phyloP scores from a whole-genome alignment of 2,329 filamentous ascomycete species.

The Beauveria varroae region DNA sequence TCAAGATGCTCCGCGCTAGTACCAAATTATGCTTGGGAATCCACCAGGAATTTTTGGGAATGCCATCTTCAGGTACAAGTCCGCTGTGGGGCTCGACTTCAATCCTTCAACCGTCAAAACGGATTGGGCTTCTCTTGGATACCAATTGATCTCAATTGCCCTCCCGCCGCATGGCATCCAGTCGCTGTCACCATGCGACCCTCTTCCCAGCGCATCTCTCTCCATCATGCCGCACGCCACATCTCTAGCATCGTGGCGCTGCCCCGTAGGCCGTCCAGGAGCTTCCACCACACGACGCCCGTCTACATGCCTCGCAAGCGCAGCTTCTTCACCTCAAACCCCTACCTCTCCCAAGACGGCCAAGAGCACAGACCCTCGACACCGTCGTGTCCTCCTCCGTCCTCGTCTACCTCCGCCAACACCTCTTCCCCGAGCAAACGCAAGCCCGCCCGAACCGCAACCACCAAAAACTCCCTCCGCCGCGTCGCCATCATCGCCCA shows the following conservation, averaged over 20 bases:
- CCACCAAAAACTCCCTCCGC: constrained; percentile 66
- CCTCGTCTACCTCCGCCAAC: constrained; percentile 36
- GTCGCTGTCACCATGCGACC: constrained; percentile 22
- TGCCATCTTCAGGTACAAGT: too few relatives aligned
- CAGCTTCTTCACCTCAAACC: constrained; percentile 60
- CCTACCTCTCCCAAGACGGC: constrained; percentile 39
- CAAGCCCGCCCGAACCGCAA: constrained; percentile 36
- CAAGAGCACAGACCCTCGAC: constrained; percentile 19
- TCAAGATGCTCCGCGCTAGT: too few relatives aligned
- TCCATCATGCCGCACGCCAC: constrained; percentile 23
- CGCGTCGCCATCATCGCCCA: constrained; percentile 84
- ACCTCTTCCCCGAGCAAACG: constrained; percentile 31
- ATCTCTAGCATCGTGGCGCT: constrained; percentile 21
- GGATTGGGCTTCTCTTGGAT: too few relatives aligned
- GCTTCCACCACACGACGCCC: constrained; percentile 40
- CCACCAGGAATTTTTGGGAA: too few relatives aligned
- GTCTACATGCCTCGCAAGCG: constrained; percentile 45
- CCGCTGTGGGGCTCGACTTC: too few relatives aligned
- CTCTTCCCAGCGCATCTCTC: constrained; percentile 25
- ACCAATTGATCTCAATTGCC: not conserved
- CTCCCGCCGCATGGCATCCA: not conserved
- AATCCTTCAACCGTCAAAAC: too few relatives aligned
- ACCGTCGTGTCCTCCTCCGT: not conserved
- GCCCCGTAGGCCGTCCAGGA: constrained; percentile 19
- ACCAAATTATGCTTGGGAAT: too few relatives aligned